Evolutionary conservation across 345 rosid genomes (phyloP).

Genomic region (Durio zibethinus): DNA sequence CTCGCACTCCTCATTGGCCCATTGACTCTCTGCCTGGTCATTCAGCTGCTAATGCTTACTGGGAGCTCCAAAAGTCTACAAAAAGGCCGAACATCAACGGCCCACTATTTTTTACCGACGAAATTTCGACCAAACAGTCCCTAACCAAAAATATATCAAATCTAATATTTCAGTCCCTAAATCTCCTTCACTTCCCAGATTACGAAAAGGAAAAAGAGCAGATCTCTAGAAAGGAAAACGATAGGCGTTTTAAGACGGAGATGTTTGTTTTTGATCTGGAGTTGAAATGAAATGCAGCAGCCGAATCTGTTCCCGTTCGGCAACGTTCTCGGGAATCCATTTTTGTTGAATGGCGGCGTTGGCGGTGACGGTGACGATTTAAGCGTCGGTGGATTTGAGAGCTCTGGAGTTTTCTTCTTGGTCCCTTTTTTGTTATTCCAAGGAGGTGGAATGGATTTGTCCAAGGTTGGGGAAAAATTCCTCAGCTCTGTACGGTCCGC

Average conservation of each 20-base stretch:
- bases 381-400: conserved; percentile 62
- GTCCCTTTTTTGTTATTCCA: conserved; percentile 73
- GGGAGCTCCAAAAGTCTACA: neutral
- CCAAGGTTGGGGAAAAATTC: conserved; percentile 86
- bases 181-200: neutral
- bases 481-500: conserved; percentile 94
- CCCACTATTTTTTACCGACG: neutral
- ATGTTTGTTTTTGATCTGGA: conserved; percentile 12
- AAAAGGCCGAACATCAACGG: neutral
- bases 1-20: neutral
- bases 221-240: neutral
- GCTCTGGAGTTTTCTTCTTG: conserved; percentile 81
- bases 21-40: neutral
- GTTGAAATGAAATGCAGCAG: conserved; percentile 86
- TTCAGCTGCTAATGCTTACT: neutral
- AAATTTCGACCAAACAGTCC: conserved; percentile 1
- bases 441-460: conserved; percentile 87
- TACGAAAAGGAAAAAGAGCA: neutral
- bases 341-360: conserved; percentile 46
- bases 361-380: conserved; percentile 35
- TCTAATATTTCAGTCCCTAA: neutral
- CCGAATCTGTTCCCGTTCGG: conserved; percentile 70
- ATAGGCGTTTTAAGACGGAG: neutral
- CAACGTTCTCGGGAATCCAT: conserved; percentile 53
- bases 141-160: neutral